A percentile compares a stretch with the other conserved stretches of the same genome.
Evolutionary conservation across 208 protist species (phyloP).

Genomic region (Porcisia hertigi): DNA sequence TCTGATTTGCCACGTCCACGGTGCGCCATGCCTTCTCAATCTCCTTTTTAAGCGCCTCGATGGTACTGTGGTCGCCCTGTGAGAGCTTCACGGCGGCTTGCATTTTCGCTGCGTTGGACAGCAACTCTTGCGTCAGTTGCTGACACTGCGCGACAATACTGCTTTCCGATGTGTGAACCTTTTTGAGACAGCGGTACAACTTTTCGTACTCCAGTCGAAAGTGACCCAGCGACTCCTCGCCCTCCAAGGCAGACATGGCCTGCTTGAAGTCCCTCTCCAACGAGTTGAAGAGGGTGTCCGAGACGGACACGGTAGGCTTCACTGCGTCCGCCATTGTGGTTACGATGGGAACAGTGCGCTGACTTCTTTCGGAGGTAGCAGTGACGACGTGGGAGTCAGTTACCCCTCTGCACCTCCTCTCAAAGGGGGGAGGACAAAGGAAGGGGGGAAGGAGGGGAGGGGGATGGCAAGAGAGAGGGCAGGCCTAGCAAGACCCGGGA

Average conservation of each 20-base stretch:
- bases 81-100: slow-evolving; percentile 96
- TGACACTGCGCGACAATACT: slow-evolving; percentile 94
- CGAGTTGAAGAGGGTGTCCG: slow-evolving; percentile 76
- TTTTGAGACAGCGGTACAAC: slow-evolving; percentile 94
- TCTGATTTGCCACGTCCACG: slow-evolving; percentile 97
- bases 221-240: slow-evolving; percentile 92
- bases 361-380: neutral
- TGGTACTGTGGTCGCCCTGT: slow-evolving; percentile 97
- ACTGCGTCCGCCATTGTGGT: slow-evolving; percentile 30
- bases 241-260: slow-evolving; percentile 92
- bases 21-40: slow-evolving; percentile 98
- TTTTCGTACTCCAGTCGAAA: slow-evolving; percentile 98
- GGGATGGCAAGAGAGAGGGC: no score
- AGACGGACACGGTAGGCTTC: slow-evolving; percentile 62
- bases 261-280: slow-evolving; percentile 96
- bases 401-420: neutral
- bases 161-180: slow-evolving; percentile 98
- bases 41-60: slow-evolving; percentile 96
- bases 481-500: no score
- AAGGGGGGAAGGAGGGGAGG: neutral
- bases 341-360: neutral
- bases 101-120: slow-evolving; percentile 98
- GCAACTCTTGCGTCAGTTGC: slow-evolving; percentile 96
- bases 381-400: neutral
- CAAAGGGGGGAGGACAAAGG: neutral